These are phyloP conservation scores for Lagenidium sp. DNA, from an alignment of 352 stramenopile genomes.

Conservation along the genomic window DNA sequence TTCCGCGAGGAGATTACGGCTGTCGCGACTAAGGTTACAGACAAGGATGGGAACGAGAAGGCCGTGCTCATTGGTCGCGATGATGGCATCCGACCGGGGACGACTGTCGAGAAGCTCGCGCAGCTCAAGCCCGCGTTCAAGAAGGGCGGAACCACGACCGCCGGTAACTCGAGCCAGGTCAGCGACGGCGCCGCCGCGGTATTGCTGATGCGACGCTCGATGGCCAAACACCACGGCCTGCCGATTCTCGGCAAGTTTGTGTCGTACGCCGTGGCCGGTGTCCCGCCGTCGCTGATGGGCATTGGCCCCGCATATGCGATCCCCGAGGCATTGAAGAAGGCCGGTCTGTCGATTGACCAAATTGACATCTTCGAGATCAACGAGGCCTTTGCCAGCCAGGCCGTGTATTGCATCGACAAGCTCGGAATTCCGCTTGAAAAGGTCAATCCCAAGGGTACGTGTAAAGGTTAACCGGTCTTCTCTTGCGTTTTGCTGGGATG, in stretches of 20 bases:
- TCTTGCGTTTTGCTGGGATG: too few relatives aligned
- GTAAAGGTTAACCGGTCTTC: not conserved
- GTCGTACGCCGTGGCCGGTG: constrained; percentile 73
- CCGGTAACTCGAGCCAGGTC: constrained; percentile 83
- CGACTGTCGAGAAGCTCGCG: constrained; percentile 48
- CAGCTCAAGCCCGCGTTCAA: constrained; percentile 82
- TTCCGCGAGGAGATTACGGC: constrained; percentile 89
- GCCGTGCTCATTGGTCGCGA: constrained; percentile 65
- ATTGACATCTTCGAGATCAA: constrained; percentile 92
- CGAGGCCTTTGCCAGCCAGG: constrained; percentile 87
- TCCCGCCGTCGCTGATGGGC: constrained; percentile 84
- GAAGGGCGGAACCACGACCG: constrained; percentile 65
- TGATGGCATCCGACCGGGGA: constrained; percentile 59
- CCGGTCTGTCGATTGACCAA: constrained; percentile 49
- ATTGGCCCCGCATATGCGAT: constrained; percentile 80
- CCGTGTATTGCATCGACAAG: constrained; percentile 74
- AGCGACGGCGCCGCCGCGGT: constrained; percentile 85
- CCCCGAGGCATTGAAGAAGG: constrained; percentile 62
- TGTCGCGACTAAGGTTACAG: constrained; percentile 58
- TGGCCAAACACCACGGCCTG: constrained; percentile 73
- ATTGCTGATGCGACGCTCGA: constrained; percentile 77
- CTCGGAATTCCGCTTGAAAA: constrained; percentile 69
- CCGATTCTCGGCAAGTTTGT: constrained; percentile 80
- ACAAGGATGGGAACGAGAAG: constrained; percentile 76
- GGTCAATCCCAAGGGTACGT: constrained; percentile 83